Conservation (phyloP, 2,329 filamentous ascomycete species). For the Trichoderma oligosporum region DNA sequence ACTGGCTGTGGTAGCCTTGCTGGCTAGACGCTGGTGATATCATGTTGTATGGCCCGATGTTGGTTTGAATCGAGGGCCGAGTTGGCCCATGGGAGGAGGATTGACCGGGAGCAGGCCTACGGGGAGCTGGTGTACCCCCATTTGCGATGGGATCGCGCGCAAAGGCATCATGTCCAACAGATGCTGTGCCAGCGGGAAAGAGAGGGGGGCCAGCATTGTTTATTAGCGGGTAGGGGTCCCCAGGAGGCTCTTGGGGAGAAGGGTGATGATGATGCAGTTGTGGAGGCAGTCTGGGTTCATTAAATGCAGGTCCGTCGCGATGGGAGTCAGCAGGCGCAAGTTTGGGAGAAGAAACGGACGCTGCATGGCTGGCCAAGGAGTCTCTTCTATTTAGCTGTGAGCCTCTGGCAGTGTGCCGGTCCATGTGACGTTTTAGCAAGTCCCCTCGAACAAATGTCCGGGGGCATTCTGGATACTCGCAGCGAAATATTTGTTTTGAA, state of each 20-base stretch:
- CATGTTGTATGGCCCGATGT: conserved; percentile 48
- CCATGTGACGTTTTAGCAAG: conserved; percentile 78
- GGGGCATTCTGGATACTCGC: conserved; percentile 86
- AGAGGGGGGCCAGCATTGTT: conserved; percentile 40
- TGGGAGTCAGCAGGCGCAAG: conserved; percentile 48
- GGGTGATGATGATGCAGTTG: conserved; percentile 47
- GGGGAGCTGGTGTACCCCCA: conserved; percentile 25
- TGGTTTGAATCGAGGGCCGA: conserved; percentile 46
- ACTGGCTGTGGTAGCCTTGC: conserved; percentile 47
- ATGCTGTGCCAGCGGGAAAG: conserved; percentile 25
- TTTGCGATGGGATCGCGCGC: conserved; percentile 3
- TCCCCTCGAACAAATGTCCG: conserved; percentile 92
- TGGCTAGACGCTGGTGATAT: conserved; percentile 51
- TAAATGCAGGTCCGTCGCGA: conserved; percentile 28
- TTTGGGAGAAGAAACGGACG: conserved; percentile 26
- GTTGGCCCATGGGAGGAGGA: conserved; percentile 40
- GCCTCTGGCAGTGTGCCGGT: conserved; percentile 75
- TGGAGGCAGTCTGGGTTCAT: conserved; percentile 34
- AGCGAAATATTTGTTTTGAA: conserved; percentile 91
- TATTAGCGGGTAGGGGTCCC: conserved; percentile 47
- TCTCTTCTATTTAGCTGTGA: conserved; percentile 74
- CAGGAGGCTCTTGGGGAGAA: conserved; percentile 42
- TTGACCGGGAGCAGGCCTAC: conserved; percentile 27
- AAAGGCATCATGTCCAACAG: conserved; percentile 9
- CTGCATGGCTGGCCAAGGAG: conserved; percentile 37